phyloP scores from a whole-genome alignment of 495 filamentous ascomycete genomes.

The Aeminium ludgeri region DNA sequence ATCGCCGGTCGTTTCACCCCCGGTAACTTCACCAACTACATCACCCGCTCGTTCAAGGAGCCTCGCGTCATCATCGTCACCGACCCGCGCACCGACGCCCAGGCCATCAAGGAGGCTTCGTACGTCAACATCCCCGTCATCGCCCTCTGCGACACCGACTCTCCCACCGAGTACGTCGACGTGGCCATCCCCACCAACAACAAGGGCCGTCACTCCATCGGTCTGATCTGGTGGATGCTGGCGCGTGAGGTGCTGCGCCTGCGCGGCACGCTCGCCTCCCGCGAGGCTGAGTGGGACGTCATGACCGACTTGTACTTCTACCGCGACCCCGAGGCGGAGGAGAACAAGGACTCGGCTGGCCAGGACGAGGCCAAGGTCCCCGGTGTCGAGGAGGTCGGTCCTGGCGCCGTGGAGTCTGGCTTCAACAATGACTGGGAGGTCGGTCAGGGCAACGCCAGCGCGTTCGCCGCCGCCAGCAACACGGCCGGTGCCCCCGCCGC shows the following conservation, averaged over 20 bases:
- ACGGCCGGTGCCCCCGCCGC: slow-evolving; percentile 38
- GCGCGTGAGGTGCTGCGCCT: slow-evolving; percentile 98
- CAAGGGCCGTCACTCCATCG: slow-evolving; percentile 98
- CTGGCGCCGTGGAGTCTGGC: slow-evolving; percentile 60
- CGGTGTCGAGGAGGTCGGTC: slow-evolving; percentile 68
- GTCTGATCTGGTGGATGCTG: slow-evolving; percentile 98
- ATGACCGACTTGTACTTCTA: slow-evolving; percentile 99
- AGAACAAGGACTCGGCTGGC: slow-evolving; percentile 58
- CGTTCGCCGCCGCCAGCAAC: slow-evolving; percentile 44
- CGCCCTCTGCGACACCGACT: slow-evolving; percentile 96
- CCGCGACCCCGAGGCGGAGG: slow-evolving; percentile 97
- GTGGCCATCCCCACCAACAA: slow-evolving; percentile 99
- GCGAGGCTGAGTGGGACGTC: slow-evolving; percentile 92
- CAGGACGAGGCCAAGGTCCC: slow-evolving; percentile 41
- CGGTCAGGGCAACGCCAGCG: slow-evolving; percentile 35
- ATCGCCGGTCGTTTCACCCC: slow-evolving; percentile 99
- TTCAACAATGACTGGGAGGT: slow-evolving; percentile 70
- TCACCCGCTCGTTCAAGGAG: slow-evolving; percentile 99
- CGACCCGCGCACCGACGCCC: slow-evolving; percentile 96
- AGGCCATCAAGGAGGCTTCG: slow-evolving; percentile 98
- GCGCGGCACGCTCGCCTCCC: slow-evolving; percentile 82
- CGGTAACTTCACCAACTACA: slow-evolving; percentile 99
- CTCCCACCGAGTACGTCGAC: slow-evolving; percentile 97
- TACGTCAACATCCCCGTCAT: slow-evolving; percentile 99
- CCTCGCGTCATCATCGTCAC: slow-evolving; percentile 98